Evolutionary conservation across 164 flowering plant genomes (phyloP), one percentile per base, ranked within the genome.

Genomic region (Vitis riparia): DNA sequence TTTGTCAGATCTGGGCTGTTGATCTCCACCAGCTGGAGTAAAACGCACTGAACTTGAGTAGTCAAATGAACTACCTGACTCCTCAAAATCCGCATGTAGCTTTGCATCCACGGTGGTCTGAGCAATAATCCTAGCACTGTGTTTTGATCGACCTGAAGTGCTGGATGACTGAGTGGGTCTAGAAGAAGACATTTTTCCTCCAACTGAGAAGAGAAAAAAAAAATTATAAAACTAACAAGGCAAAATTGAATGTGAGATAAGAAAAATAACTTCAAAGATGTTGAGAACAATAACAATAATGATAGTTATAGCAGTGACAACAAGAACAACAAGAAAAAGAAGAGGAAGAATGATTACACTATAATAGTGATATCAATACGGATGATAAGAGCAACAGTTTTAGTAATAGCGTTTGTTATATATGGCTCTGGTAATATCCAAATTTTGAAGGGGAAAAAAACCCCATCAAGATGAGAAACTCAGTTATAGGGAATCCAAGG

Each of bases 81-180:
- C 91, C 77, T 93, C 97, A 81, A 84, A 93, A 70, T 93, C 90
- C 3, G 92, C 92, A 72, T 93, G 89, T 69, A 93, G 88, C 81
- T 85, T 87, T 7, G 98, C 98, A 84, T 93, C 98, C 1, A 88
- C 83, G n/a, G 92, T 85, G 56, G 98, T 93, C 75, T 91, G 98
- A 27, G 94, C 95, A 58, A 91, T 84, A 17, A 91, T 78, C 77
- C 98, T 80, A 19, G 93, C 95, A 79, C 89, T 84, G 72, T 90
- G 92, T 68, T 82, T 86, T 59, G 91, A 82, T 73, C 92, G 76
- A 63, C 79, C 76, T 8, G 97, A 80, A 62, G 72, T 90, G 68
- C 71, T 81, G 12, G 94, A 81, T 48, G 92, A 82, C 17, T 86
- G 86, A 67, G 73, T 75, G 16, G 88, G 97, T 72, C 92, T 87